These are phyloP conservation scores for Candida pseudoviswanathii DNA, from an alignment of 1,139 yeast genomes.

Conservation along the genomic window DNA sequence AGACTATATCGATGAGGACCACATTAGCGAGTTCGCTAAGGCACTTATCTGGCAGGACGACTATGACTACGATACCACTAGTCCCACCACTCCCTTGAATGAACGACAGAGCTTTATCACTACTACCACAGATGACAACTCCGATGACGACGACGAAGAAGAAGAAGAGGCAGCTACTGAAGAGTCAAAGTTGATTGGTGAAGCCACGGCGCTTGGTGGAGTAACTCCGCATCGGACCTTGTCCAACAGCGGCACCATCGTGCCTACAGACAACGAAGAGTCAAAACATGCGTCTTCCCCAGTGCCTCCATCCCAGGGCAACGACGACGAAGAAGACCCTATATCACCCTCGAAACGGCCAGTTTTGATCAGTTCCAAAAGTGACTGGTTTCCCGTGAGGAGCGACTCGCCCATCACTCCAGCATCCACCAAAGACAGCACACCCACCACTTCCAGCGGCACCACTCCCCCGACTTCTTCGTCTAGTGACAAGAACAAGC, in stretches of 20 bases:
- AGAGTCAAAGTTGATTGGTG: neutral
- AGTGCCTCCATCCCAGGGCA: neutral
- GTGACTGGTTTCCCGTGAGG: conserved; percentile 70
- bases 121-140: neutral
- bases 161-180: neutral
- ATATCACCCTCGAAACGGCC: conserved; percentile 18
- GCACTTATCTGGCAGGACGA: conserved; percentile 44
- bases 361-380: conserved; percentile 54
- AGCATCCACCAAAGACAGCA: neutral
- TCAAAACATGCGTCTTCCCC: neutral
- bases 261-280: neutral
- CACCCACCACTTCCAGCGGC: neutral
- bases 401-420: conserved; percentile 13
- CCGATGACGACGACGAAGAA: conserved; percentile 6
- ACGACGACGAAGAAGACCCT: neutral
- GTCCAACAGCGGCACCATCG: neutral
- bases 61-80: conserved; percentile 22
- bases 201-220: neutral
- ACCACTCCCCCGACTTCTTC: no score
- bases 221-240: neutral
- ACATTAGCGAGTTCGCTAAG: conserved; percentile 43
- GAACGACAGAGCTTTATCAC: neutral
- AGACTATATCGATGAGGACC: conserved; percentile 39
- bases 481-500: no score
- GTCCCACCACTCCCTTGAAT: conserved; percentile 13